Evolutionary conservation across 495 filamentous ascomycete genomes (phyloP), one percentile per base, ranked within the genome.

Genomic region (Neurospora tetraspora): DNA sequence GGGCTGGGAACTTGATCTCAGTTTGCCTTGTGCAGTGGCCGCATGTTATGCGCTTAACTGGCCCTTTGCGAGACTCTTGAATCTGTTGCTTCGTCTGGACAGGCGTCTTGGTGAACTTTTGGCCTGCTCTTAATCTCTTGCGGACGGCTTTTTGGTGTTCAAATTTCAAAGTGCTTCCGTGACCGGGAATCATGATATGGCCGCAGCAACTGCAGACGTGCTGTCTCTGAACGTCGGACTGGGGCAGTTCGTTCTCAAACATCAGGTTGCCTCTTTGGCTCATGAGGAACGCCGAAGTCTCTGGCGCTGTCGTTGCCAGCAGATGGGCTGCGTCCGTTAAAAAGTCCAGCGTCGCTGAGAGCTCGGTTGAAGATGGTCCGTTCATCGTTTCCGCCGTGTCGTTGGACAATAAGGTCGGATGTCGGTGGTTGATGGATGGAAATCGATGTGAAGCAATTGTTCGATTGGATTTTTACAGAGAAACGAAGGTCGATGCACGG

Each of bases 251-350:
- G 73, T 83, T 79, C 34, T 83, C 78, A 70, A 84, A 80, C 76
- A 85, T 76, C 2, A 87, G 73, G 27, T 75, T 72, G 73, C 83
- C 81, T 47, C 83, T 78, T 36, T 77, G 79, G 68, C 79, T 82
- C 82, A 88, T 85, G 39, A 88, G 76, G 72, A 86, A 83, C 39
- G 84, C 82, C 36, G 86, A 87, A 0, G 82, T 84, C 73, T 83
- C 82, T 4, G 86, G 85, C 6, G 86, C 79, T 11, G 81, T 74
- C 20, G 76, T 79, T 5, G 81, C 76, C 7, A 88, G 79, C 34
- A 87, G 75, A 81, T 87, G 85, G 2, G 84, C 85, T 3, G 86
- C 85, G 75, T 88, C 83, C 20, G 83, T 85, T 2, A 88, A 78
- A 43, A 82, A 86, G 5, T 76, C 72, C 18, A 86, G 72, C 12